Percentiles rank a stretch among this genome's conserved stretches.
These are phyloP conservation scores for Venturia carpophila DNA, from an alignment of 2,329 filamentous ascomycete genomes.

Conservation along the genomic window DNA sequence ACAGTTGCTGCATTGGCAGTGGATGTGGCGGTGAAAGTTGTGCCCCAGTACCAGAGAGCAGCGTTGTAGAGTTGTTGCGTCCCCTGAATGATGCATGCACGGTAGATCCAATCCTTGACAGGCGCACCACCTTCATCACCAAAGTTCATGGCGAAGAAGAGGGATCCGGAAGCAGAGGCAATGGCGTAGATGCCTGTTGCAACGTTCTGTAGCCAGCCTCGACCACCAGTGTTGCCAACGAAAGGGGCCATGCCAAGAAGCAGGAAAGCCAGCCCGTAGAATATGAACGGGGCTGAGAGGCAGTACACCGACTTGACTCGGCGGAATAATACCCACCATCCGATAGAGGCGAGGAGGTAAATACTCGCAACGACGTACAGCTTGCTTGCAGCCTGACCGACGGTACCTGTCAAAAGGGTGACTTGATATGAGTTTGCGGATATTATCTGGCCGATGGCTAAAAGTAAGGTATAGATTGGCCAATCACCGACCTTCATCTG, in stretches of 20 bases:
- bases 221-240: conserved; percentile 31
- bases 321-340: conserved; percentile 59
- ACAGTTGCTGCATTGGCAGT: conserved; percentile 39
- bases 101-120: conserved; percentile 58
- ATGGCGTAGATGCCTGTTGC: conserved; percentile 55
- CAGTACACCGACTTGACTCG: conserved; percentile 49
- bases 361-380: conserved; percentile 54
- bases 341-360: conserved; percentile 49
- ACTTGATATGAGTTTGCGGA: conserved; percentile 62
- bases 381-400: conserved; percentile 51
- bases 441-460: conserved; percentile 56
- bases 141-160: conserved; percentile 62
- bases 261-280: conserved; percentile 57
- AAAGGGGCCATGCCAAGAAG: conserved; percentile 57
- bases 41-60: conserved; percentile 60
- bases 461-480: conserved; percentile 55
- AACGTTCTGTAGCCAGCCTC: conserved; percentile 52
- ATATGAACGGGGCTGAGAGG: conserved; percentile 53
- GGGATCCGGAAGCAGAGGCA: conserved; percentile 54
- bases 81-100: conserved; percentile 58
- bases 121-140: conserved; percentile 56
- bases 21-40: conserved; percentile 41
- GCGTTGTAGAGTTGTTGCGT: conserved; percentile 60
- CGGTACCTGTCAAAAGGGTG: conserved; percentile 56
- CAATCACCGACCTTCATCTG: conserved; percentile 51